Evolutionary conservation across 2,329 filamentous ascomycete genomes (phyloP).

Genomic region (Sclerotinia sclerotiorum): DNA sequence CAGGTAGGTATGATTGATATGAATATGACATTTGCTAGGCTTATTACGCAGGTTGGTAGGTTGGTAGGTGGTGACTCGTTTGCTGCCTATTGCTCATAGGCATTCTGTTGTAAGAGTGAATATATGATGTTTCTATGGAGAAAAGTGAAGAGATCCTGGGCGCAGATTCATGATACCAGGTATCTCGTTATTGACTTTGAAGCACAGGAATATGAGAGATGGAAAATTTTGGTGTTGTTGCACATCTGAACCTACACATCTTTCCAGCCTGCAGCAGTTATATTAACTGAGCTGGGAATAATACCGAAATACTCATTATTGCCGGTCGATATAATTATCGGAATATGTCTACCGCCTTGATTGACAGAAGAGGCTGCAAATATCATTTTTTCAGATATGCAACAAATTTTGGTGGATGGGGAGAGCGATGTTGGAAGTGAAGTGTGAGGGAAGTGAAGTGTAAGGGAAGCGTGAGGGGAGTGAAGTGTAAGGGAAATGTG

Average conservation of each 20-base stretch:
- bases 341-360: too few species aligned
- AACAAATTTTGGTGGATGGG: not conserved
- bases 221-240: too few species aligned
- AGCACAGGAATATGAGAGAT: too few species aligned
- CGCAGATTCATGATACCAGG: too few species aligned
- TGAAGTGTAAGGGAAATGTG: too few species aligned
- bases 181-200: too few species aligned
- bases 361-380: not conserved
- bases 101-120: not conserved
- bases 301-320: not conserved
- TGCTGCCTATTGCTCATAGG: not conserved
- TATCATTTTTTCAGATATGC: not conserved
- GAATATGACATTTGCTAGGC: not conserved
- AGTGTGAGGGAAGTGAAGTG: not conserved
- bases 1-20: not conserved
- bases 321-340: not conserved
- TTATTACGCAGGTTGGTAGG: not conserved
- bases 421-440: not conserved
- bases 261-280: not conserved
- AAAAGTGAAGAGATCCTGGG: too few species aligned
- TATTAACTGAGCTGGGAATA: not conserved
- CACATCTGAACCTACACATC: not conserved
- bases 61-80: not conserved
- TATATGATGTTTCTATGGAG: not conserved
- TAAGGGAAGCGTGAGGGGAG: not conserved